Conservation (phyloP, 371 early-diverging fungal genomes). For the Mucor piriformis region DNA sequence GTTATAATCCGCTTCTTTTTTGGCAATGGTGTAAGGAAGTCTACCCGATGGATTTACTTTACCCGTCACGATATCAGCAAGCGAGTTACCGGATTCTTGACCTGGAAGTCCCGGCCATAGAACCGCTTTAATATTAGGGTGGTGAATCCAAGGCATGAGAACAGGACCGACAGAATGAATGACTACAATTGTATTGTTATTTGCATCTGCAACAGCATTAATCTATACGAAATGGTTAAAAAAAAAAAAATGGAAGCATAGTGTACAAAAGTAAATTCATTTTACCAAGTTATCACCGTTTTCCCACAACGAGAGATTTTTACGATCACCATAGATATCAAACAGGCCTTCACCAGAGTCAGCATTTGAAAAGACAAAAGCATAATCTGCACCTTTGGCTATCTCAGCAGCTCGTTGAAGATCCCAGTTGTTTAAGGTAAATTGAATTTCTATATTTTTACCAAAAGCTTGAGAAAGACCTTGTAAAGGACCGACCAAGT, state of each 20-base stretch:
- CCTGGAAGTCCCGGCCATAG: conserved; percentile 55
- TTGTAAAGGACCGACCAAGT: no score
- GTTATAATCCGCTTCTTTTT: conserved; percentile 39
- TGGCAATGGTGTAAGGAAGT: conserved; percentile 63
- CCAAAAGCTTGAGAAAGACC: no score
- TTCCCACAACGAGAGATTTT: background rate
- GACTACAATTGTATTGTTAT: conserved; percentile 62
- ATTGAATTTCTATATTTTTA: no score
- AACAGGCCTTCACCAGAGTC: conserved; percentile 61
- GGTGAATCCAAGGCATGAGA: conserved; percentile 57
- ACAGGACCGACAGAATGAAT: conserved; percentile 62
- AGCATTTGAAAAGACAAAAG: conserved; percentile 61
- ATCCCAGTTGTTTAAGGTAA: no score
- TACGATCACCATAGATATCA: conserved; percentile 50
- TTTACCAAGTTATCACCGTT: no score
- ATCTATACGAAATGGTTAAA: conserved; percentile 50
- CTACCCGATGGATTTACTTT: conserved; percentile 64
- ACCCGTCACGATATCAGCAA: conserved; percentile 66
- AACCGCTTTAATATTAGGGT: conserved; percentile 60
- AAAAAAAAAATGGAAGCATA: background rate
- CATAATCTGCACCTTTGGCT: conserved; percentile 52
- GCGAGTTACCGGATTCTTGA: conserved; percentile 64
- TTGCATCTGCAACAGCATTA: conserved; percentile 54
- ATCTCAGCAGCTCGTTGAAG: conserved; percentile 21
- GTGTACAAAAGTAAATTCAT: no score